A percentile compares a stretch with the other conserved stretches of the same genome.
Conservation (phyloP, 1,284 basidiomycete genomes). For the Ustilago nuda region DNA sequence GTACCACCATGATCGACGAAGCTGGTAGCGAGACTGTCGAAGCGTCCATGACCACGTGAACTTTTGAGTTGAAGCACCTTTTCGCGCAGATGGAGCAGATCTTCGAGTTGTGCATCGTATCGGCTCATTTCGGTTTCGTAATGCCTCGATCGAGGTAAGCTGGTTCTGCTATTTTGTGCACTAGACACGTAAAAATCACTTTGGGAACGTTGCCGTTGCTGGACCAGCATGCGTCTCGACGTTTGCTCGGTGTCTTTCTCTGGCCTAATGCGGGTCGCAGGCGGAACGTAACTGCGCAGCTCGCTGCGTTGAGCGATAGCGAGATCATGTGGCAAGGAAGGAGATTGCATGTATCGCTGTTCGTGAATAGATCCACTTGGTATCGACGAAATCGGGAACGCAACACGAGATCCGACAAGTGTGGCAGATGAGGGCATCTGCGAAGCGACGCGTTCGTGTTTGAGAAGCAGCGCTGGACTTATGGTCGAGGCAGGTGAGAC, state of each 20-base stretch:
- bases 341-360: conserved; percentile 6
- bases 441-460: conserved; percentile 12
- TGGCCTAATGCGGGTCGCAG: background rate
- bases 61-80: conserved; percentile 16
- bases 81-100: conserved; percentile 25
- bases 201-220: conserved; percentile 15
- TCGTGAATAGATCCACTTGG: background rate
- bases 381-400: background rate
- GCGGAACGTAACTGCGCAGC: background rate
- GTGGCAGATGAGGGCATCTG: conserved; percentile 8
- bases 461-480: conserved; percentile 20
- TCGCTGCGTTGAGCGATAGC: background rate
- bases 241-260: background rate
- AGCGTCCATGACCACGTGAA: conserved; percentile 8
- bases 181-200: conserved; percentile 19
- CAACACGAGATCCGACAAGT: background rate
- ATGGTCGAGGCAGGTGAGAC: conserved; percentile 15
- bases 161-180: conserved; percentile 6
- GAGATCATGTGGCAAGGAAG: conserved; percentile 4
- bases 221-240: conserved; percentile 1
- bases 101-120: conserved; percentile 28
- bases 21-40: conserved; percentile 6
- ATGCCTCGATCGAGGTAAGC: conserved; percentile 2
- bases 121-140: conserved; percentile 6
- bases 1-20: background rate